phyloP scores from a whole-genome alignment of 1,284 basidiomycete genomes.

The Boletus albobrunnescens region DNA sequence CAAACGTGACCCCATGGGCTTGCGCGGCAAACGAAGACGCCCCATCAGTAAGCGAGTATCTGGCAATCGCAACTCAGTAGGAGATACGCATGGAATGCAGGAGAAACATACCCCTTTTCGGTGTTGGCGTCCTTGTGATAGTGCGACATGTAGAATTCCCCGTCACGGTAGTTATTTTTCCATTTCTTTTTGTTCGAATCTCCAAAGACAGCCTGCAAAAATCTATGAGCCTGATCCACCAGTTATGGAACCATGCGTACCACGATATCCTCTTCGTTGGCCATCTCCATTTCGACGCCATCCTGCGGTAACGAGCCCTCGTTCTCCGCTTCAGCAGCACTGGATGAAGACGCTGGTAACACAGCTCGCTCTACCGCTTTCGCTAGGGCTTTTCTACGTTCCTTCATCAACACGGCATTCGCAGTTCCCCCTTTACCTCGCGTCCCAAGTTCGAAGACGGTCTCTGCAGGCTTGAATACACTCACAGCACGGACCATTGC shows the following conservation, averaged over 20 bases:
- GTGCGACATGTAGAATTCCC: slow-evolving; percentile 89
- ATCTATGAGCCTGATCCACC: slow-evolving; percentile 12
- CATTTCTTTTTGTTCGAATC: slow-evolving; percentile 46
- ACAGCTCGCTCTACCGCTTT: slow-evolving; percentile 55
- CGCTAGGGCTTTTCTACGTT: slow-evolving; percentile 74
- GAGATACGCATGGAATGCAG: neutral
- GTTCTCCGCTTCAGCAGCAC: slow-evolving; percentile 38
- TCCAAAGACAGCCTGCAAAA: slow-evolving; percentile 69
- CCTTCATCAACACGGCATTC: slow-evolving; percentile 81
- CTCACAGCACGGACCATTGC: slow-evolving; percentile 74
- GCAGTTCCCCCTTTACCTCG: slow-evolving; percentile 63
- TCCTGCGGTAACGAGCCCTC: slow-evolving; percentile 27
- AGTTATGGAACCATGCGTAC: slow-evolving; percentile 39
- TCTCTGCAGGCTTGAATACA: slow-evolving; percentile 84
- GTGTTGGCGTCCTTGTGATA: slow-evolving; percentile 81
- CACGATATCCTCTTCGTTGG: slow-evolving; percentile 72
- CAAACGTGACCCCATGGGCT: slow-evolving; percentile 77
- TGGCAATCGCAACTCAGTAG: slow-evolving; percentile 30
- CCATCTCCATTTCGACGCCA: slow-evolving; percentile 55
- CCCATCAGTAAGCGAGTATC: slow-evolving; percentile 84
- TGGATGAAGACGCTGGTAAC: slow-evolving; percentile 33
- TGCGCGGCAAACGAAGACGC: slow-evolving; percentile 82
- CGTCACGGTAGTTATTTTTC: slow-evolving; percentile 64
- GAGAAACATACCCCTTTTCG: slow-evolving; percentile 75
- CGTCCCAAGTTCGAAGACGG: slow-evolving; percentile 86